Percentiles rank a stretch among this genome's conserved stretches.
phyloP scores from a whole-genome alignment of 1,284 basidiomycete genomes.

The Malassezia slooffiae region DNA sequence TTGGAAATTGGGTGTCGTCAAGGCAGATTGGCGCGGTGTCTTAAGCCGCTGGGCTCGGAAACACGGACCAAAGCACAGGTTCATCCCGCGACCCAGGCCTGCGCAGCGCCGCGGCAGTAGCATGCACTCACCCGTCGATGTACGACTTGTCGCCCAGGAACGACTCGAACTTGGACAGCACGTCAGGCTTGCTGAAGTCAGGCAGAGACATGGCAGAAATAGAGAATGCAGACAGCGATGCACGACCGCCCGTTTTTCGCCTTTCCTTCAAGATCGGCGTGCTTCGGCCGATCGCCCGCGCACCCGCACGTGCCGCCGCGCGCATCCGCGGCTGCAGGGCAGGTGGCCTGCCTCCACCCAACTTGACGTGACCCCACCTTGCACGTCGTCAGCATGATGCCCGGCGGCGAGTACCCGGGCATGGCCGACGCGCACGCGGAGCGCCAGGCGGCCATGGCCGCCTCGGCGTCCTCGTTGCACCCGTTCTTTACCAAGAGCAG shows the following conservation, averaged over 20 bases:
- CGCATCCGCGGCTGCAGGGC: too few relatives aligned
- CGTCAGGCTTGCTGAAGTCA: conserved; percentile 37
- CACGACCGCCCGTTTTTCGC: background rate
- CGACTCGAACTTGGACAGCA: conserved; percentile 35
- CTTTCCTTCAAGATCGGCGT: background rate
- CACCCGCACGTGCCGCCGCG: too few relatives aligned
- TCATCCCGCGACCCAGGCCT: conserved; percentile 28
- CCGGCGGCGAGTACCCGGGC: conserved; percentile 3
- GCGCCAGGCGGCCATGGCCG: conserved; percentile 7
- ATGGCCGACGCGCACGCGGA: background rate
- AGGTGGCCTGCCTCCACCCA: too few relatives aligned
- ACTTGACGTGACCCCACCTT: too few relatives aligned
- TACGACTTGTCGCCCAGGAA: conserved; percentile 41
- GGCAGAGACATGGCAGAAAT: conserved; percentile 40
- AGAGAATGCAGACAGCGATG: background rate
- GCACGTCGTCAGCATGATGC: too few relatives aligned
- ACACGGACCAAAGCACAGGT: conserved; percentile 46
- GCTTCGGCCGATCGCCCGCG: conserved; percentile 11
- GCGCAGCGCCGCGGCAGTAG: background rate
- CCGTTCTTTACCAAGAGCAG: conserved; percentile 12
- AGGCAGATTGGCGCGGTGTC: conserved; percentile 45
- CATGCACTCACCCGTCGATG: conserved; percentile 44
- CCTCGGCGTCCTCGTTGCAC: conserved; percentile 5
- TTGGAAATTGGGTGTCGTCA: conserved; percentile 44
- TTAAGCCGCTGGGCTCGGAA: conserved; percentile 48